Conservation (phyloP, 2,329 filamentous ascomycete species). For the Endothia cerciana region DNA sequence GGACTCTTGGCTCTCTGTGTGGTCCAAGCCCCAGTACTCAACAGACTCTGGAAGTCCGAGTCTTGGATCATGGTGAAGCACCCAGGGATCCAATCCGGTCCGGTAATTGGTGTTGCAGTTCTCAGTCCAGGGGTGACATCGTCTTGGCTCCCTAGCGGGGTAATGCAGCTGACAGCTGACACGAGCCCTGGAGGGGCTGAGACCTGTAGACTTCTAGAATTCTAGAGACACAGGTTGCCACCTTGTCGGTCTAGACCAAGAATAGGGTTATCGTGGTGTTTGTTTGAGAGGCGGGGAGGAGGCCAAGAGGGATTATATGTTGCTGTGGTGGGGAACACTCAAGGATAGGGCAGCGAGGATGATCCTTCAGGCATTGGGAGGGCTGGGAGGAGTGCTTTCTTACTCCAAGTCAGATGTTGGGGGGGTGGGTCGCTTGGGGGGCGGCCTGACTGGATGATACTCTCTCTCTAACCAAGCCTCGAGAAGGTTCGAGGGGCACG, state of each 20-base stretch:
- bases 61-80: constrained; percentile 46
- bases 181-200: background rate
- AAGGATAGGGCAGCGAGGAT: background rate
- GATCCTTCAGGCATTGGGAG: constrained; percentile 5
- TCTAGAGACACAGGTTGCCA: background rate
- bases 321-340: constrained; percentile 2
- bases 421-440: background rate
- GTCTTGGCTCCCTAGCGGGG: constrained; percentile 2
- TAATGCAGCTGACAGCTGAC: constrained; percentile 6
- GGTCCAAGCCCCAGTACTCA: constrained; percentile 55
- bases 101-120: no score
- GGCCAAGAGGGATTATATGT: background rate
- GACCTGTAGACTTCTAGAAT: background rate
- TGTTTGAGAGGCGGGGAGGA: background rate
- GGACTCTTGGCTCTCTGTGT: constrained; percentile 49
- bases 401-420: background rate
- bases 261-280: background rate
- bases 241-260: background rate
- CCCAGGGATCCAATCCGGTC: background rate
- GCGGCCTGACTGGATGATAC: constrained; percentile 2
- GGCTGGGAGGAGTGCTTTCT: background rate
- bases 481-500: background rate
- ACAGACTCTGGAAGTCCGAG: constrained; percentile 50
- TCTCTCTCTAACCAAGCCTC: background rate
- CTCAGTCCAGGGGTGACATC: constrained; percentile 4